A percentile compares a stretch with the other conserved stretches of the same genome.
Conservation (phyloP, 2,329 filamentous ascomycete genomes). For the Juglanconis juglandina region DNA sequence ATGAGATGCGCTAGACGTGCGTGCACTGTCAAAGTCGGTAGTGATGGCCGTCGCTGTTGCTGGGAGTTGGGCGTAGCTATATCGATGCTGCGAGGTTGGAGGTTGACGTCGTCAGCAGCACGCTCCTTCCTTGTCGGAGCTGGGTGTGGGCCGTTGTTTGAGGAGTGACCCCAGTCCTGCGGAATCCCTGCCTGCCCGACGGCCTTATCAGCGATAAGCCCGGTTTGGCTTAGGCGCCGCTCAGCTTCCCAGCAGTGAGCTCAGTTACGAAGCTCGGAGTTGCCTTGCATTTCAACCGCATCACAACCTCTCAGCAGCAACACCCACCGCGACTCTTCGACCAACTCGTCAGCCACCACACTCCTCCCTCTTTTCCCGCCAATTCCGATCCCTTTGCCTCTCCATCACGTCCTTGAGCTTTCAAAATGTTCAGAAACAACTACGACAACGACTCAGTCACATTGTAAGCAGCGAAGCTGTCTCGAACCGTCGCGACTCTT, state of each 20-base stretch:
- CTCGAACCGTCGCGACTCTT: conserved; percentile 20
- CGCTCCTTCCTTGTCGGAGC: conserved; percentile 1
- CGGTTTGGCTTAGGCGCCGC: background rate
- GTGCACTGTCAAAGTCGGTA: background rate
- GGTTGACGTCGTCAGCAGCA: conserved; percentile 18
- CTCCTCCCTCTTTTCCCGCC: background rate
- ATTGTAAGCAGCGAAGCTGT: conserved; percentile 63
- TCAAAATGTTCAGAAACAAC: conserved; percentile 97
- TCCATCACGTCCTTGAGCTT: conserved; percentile 12
- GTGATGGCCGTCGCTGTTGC: background rate
- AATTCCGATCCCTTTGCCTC: background rate
- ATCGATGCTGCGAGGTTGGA: conserved; percentile 4
- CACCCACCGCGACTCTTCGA: conserved; percentile 5
- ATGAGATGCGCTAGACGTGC: background rate
- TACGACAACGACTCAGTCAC: conserved; percentile 99
- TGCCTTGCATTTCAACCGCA: conserved; percentile 21
- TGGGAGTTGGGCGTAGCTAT: background rate
- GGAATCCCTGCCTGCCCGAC: background rate
- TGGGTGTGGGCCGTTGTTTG: background rate
- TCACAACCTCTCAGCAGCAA: conserved; percentile 10
- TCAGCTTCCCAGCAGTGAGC: conserved; percentile 7
- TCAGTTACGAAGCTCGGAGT: conserved; percentile 26
- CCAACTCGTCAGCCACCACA: background rate
- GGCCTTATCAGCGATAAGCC: conserved; percentile 17
- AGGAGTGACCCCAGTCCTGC: conserved; percentile 3